Evolutionary conservation across 2,329 filamentous ascomycete species (phyloP).

Genomic region (Colletotrichum sublineola): DNA sequence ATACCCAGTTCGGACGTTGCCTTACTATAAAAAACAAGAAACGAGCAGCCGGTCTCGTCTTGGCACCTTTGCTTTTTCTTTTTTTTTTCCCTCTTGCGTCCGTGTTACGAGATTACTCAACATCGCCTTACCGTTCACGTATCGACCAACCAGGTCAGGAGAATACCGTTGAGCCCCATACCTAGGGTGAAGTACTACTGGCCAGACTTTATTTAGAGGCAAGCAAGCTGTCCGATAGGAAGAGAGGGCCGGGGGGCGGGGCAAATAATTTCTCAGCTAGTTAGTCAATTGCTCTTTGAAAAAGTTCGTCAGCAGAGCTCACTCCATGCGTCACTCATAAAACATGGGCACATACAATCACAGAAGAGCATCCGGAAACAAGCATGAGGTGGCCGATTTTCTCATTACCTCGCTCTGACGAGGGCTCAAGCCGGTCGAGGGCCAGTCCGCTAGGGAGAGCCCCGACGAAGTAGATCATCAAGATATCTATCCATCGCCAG

Average conservation of each 20-base stretch:
- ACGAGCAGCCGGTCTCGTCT: background rate
- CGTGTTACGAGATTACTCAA: too few species aligned
- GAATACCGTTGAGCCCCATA: too few species aligned
- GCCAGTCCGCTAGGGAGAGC: slow-evolving; percentile 47
- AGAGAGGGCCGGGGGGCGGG: background rate
- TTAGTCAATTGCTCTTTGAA: background rate
- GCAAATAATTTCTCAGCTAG: background rate
- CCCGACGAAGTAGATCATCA: slow-evolving; percentile 42
- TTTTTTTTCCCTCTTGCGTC: too few species aligned
- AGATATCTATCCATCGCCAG: slow-evolving; percentile 43
- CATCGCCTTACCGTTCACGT: too few species aligned
- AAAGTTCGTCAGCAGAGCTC: background rate
- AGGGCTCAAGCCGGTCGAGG: slow-evolving; percentile 48
- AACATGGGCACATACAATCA: slow-evolving; percentile 10
- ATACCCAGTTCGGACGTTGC: background rate
- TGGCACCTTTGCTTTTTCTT: too few species aligned
- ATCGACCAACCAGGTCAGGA: too few species aligned
- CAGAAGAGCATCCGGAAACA: slow-evolving; percentile 3
- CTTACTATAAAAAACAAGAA: background rate
- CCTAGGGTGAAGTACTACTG: too few species aligned
- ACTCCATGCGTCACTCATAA: background rate
- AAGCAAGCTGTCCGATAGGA: background rate
- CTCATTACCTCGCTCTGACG: slow-evolving; percentile 54
- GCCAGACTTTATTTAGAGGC: too few species aligned
- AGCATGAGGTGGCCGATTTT: slow-evolving; percentile 54